Base-by-base conservation (phyloP, 2,329 filamentous ascomycete species). In the Emergomyces pasteurianus region DNA sequence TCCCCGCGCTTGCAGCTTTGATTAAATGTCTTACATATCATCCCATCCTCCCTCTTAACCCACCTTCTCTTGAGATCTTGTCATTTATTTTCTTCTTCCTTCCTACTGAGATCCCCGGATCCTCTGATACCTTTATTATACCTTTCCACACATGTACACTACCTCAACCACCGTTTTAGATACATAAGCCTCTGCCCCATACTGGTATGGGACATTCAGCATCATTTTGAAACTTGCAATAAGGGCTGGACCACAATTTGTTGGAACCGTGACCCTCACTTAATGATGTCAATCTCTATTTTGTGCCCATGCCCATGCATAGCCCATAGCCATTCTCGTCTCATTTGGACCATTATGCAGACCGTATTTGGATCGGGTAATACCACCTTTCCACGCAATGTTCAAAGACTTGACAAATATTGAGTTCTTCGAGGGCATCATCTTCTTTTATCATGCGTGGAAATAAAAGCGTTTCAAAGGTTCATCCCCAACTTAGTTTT, bases 131-230 rank as follows among this genome's bases (percentile, higher is more conserved):
- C 56, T 26, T 8, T 28, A 36, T 36, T 58, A 50, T 58, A 58
- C 46, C 43, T 31, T 50, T 58, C 57, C 7, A 38, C 21, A 40
- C 26, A 46, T 58, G 57, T 58, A 58, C n/a, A 58, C 31, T 50
- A 58, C 26, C 40, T 26, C 18, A 12, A 7, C 10, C 34, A 46
- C 28, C 18, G 6, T 57, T 34, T 36, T 50, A 31, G 40, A 52
- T 14, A 1, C 46, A 46, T 8, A 3, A 6, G 18, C 36, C n/a
- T 31, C 21, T 3, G 21, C 14, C 23, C 53, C 14, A 4, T 43
- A 9, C 7, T 36, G 8, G 21, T 40, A 10, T 43, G 38, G 36
- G 53, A 43, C 10, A 36, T 12, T 5, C 18, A 53, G n/a, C 28
- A 36, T n/a, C 28, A 14, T 34, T 36, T 28, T 36, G 50, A 53